phyloP scores from a whole-genome alignment of 2,329 filamentous ascomycete species.

The Microascus cirrosus region DNA sequence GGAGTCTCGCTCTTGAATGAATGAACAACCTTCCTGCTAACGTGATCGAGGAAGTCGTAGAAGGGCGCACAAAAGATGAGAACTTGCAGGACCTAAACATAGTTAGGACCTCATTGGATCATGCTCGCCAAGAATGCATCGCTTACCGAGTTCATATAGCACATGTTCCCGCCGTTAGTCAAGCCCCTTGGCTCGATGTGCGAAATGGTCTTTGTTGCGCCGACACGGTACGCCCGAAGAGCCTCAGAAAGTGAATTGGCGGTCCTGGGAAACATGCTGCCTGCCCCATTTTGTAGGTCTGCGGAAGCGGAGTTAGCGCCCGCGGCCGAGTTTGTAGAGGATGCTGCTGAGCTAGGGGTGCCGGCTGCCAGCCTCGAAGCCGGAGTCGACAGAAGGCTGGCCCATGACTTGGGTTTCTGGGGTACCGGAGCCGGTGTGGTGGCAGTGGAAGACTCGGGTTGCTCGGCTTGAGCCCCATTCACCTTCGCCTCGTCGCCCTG shows the following conservation, averaged over 20 bases:
- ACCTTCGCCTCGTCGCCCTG: background rate
- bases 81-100: slow-evolving; percentile 74
- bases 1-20: slow-evolving; percentile 95
- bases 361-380: background rate
- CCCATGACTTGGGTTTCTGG: slow-evolving; percentile 9
- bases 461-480: slow-evolving; percentile 9
- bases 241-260: slow-evolving; percentile 62
- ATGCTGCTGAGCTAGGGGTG: background rate
- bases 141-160: slow-evolving; percentile 98
- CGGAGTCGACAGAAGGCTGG: slow-evolving; percentile 7
- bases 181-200: slow-evolving; percentile 89
- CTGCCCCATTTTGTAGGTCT: slow-evolving; percentile 13
- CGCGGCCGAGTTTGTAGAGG: slow-evolving; percentile 13
- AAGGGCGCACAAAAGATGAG: slow-evolving; percentile 90
- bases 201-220: slow-evolving; percentile 52
- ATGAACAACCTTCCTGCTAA: slow-evolving; percentile 72
- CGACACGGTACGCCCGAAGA: slow-evolving; percentile 60
- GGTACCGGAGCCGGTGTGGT: slow-evolving; percentile 11
- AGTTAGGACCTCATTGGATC: slow-evolving; percentile 21
- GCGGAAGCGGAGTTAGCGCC: slow-evolving; percentile 5
- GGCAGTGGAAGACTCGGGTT: slow-evolving; percentile 6
- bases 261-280: slow-evolving; percentile 26
- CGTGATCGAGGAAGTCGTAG: slow-evolving; percentile 82
- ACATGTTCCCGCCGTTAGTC: slow-evolving; percentile 97
- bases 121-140: background rate